A percentile compares a stretch with the other conserved stretches of the same genome.
Evolutionary conservation across 2,329 filamentous ascomycete species (phyloP).

Genomic region (Ophioceras dolichostomum): DNA sequence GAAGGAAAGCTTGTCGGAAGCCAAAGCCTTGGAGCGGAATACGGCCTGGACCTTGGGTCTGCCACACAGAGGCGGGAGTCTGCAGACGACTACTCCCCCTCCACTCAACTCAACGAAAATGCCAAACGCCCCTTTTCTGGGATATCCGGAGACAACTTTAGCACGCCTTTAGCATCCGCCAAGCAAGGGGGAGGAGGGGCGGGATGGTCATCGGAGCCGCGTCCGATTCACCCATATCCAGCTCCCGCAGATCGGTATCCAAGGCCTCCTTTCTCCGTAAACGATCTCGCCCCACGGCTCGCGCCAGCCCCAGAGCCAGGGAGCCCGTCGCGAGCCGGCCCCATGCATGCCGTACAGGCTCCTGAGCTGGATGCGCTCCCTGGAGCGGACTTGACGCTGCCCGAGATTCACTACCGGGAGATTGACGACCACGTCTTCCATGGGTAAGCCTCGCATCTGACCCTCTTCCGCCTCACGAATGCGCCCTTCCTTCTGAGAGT

Average conservation of each 20-base stretch:
- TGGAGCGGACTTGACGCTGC: constrained; percentile 11
- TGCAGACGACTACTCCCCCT: constrained; percentile 40
- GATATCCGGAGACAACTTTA: constrained; percentile 28
- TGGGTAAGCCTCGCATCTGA: constrained; percentile 21
- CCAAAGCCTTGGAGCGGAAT: constrained; percentile 29
- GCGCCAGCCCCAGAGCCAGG: not conserved
- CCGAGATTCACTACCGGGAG: constrained; percentile 21
- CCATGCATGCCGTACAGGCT: no score
- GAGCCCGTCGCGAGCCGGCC: no score
- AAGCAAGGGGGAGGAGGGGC: constrained; percentile 24
- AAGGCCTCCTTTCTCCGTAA: not conserved
- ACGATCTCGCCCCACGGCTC: not conserved
- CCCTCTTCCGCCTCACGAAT: no score
- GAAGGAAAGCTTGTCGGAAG: constrained; percentile 65
- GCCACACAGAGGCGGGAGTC: constrained; percentile 20
- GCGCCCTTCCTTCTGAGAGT: not conserved
- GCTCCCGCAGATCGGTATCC: constrained; percentile 10
- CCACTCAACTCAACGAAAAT: constrained; percentile 26
- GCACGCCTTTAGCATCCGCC: constrained; percentile 22
- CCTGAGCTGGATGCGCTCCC: constrained; percentile 14
- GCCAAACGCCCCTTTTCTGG: constrained; percentile 36
- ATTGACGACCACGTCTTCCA: constrained; percentile 32
- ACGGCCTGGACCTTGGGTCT: constrained; percentile 27
- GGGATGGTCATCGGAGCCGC: constrained; percentile 34
- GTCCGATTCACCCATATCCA: constrained; percentile 28